These are phyloP conservation scores for Boechera retrofracta DNA, from an alignment of 345 rosid species.

Conservation along the genomic window DNA sequence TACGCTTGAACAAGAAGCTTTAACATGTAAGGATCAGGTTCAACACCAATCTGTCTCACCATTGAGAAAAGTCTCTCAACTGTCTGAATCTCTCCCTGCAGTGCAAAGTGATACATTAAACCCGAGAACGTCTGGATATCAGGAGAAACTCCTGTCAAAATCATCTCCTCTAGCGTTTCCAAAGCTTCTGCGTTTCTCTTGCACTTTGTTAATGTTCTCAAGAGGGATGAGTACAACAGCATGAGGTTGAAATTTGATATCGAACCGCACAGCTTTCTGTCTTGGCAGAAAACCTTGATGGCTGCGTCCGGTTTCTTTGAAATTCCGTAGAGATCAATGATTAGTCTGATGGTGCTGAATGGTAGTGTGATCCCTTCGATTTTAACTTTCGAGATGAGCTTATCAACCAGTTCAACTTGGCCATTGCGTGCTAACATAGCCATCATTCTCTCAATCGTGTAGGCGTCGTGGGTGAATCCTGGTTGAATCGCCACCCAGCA, in stretches of 20 bases:
- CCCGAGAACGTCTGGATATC: conserved; percentile 92
- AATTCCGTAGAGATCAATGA: conserved; percentile 82
- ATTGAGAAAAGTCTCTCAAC: conserved; percentile 71
- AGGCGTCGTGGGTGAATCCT: conserved; percentile 76
- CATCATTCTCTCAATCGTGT: conserved; percentile 80
- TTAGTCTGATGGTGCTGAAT: conserved; percentile 74
- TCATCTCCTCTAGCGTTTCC: conserved; percentile 77
- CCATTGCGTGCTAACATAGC: conserved; percentile 75
- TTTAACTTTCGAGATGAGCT: conserved; percentile 65
- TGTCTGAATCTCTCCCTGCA: conserved; percentile 71
- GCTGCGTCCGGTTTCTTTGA: conserved; percentile 91
- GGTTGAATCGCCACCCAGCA: conserved; percentile 93
- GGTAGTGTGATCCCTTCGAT: conserved; percentile 71
- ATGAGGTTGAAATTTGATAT: conserved; percentile 62
- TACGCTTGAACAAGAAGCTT: conserved; percentile 79
- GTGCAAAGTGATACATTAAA: conserved; percentile 76
- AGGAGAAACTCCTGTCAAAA: conserved; percentile 56
- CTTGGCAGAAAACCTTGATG: conserved; percentile 66
- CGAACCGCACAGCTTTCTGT: conserved; percentile 61
- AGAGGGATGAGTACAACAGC: conserved; percentile 78
- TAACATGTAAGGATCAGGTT: conserved; percentile 76
- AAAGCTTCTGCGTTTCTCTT: conserved; percentile 66
- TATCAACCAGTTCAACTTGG: conserved; percentile 68
- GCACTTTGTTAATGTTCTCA: conserved; percentile 83
- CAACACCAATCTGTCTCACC: conserved; percentile 74